Evolutionary conservation across 2,329 filamentous ascomycete species (phyloP).

Genomic region (Colletotrichum plurivorum): DNA sequence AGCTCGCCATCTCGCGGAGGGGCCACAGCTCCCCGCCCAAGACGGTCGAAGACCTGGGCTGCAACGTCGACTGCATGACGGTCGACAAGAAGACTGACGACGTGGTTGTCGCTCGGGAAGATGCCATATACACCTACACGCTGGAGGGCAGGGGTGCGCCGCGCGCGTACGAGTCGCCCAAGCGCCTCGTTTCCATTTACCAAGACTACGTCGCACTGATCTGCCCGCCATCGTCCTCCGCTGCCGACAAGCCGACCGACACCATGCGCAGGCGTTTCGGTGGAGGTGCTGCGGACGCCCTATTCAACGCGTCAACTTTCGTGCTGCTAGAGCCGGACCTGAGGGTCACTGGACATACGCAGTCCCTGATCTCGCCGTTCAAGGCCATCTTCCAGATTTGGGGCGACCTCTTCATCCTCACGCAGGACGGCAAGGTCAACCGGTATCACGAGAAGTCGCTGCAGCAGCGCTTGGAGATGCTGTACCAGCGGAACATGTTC

Average conservation of each 20-base stretch:
- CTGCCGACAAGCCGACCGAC: constrained; percentile 70
- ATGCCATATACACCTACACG: constrained; percentile 96
- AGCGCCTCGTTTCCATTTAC: constrained; percentile 84
- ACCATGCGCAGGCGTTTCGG: constrained; percentile 81
- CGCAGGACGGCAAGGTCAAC: constrained; percentile 91
- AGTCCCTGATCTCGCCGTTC: constrained; percentile 85
- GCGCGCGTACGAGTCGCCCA: constrained; percentile 91
- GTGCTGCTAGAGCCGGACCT: constrained; percentile 93
- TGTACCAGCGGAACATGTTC: constrained; percentile 95
- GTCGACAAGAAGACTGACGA: constrained; percentile 85
- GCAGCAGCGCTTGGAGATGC: constrained; percentile 90
- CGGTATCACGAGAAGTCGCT: constrained; percentile 93
- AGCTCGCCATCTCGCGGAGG: constrained; percentile 86
- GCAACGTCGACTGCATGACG: constrained; percentile 95
- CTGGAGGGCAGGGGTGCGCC: constrained; percentile 87
- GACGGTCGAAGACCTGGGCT: constrained; percentile 90
- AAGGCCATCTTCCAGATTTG: constrained; percentile 87
- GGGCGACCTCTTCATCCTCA: constrained; percentile 93
- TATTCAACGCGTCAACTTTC: constrained; percentile 90
- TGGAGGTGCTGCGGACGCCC: constrained; percentile 75
- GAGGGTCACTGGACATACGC: constrained; percentile 90
- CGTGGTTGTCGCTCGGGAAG: constrained; percentile 91
- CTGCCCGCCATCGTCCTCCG: constrained; percentile 75
- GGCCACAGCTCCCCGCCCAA: constrained; percentile 92
- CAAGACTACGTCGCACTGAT: constrained; percentile 90